Percentiles rank a stretch among this genome's conserved stretches.
Evolutionary conservation across 2,329 filamentous ascomycete species (phyloP).

Genomic region (Penicillium sp.): DNA sequence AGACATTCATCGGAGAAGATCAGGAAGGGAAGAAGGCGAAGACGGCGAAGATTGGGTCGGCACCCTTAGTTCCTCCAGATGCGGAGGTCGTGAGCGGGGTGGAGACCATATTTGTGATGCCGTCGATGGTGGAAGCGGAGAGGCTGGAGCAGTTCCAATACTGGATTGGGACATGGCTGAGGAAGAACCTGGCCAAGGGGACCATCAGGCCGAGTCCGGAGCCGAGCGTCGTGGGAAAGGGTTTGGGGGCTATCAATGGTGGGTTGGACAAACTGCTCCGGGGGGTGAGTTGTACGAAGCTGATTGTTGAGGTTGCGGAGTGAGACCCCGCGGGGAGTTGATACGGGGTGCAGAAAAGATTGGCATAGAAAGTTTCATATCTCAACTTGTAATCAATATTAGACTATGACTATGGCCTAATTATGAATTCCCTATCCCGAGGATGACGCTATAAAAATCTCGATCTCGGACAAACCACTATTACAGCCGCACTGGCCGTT

Average conservation of each 20-base stretch:
- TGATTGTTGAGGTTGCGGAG: slow-evolving; percentile 42
- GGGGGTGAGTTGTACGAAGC: slow-evolving; percentile 47
- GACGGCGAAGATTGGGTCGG: slow-evolving; percentile 38
- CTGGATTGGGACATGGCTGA: slow-evolving; percentile 43
- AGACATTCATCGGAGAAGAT: slow-evolving; percentile 26
- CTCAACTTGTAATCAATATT: too few species aligned
- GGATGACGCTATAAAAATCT: too few species aligned
- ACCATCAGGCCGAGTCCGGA: slow-evolving; percentile 42
- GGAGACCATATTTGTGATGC: slow-evolving; percentile 41
- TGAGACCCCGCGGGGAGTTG: slow-evolving; percentile 16
- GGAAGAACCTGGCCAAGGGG: slow-evolving; percentile 32
- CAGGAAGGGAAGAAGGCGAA: slow-evolving; percentile 2
- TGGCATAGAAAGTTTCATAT: not conserved
- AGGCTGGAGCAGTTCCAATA: slow-evolving; percentile 41
- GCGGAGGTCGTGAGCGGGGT: slow-evolving; percentile 31
- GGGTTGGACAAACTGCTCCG: slow-evolving; percentile 36
- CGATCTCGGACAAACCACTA: too few species aligned
- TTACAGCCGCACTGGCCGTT: too few species aligned
- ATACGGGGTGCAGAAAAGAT: not conserved
- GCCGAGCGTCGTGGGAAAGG: slow-evolving; percentile 38
- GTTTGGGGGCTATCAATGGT: slow-evolving; percentile 38
- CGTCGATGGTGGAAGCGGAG: slow-evolving; percentile 34
- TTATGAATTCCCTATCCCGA: too few species aligned
- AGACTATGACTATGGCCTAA: too few species aligned
- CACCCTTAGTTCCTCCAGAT: slow-evolving; percentile 35